Evolutionary conservation across 768 basidiomycete species (phyloP), one percentile per base, ranked within the genome.

Genomic region (Imleria badia): DNA sequence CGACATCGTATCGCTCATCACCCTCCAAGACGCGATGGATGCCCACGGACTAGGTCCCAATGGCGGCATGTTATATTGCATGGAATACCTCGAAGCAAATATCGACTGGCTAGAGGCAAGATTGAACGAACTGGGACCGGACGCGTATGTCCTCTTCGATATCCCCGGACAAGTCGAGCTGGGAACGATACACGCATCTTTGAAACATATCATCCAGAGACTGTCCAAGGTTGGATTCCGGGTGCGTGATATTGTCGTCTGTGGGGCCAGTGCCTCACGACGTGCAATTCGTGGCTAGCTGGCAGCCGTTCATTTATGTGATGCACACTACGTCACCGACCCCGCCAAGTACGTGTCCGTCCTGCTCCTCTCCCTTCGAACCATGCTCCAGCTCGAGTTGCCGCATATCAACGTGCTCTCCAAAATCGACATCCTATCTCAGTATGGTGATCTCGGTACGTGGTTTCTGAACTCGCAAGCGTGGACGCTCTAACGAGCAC

Each of bases 321-420:
- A 99, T 74, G 91, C 97, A 1, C 93, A 96, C 73, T 95, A 98
- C 70, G 89, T 98, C 63, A 96, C 95, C 43, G 95, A 98, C 66
- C 88, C 95, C 3, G 81, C 92, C 4, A 98, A 98, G 75, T 99
- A 95, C 72, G 80, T 98, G 55, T 94, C 94, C 13, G 84, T 98
- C 35, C 80, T 98, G 40, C 81, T 99, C 34, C 83, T 98, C 13
- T 92, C 95, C 12, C 79, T 99, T 26, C 82, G 97, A 45, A 91
- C 96, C 15, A 98, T 98, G 97, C 78, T 99, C n/a, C 95, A 98
- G 65, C 81, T 99, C 51, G 97, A 97, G 65, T 81, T 98, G n/a
- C 97, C 97, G 0, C 97, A 98, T 68, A 78, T 99, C 73, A 98
- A 99, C 66, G 97, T 99, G 3, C 78, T 99, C 14, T 95, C 93